Percentiles rank a stretch among this genome's conserved stretches.
Conservation (phyloP, 129 eudicot species). For the Kitagawia praeruptora region DNA sequence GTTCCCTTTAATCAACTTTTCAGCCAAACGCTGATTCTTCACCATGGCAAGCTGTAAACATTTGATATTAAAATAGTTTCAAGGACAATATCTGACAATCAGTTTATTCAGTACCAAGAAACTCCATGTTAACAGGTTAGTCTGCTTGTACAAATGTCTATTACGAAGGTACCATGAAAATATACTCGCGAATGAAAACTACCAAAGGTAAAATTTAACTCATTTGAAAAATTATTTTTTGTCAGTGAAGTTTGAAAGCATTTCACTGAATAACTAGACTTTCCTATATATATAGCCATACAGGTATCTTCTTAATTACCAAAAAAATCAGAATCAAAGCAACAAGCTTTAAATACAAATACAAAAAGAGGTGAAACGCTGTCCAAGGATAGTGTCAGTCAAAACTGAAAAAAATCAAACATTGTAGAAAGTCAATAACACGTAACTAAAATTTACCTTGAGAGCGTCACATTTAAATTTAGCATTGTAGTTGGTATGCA, state of each 20-base stretch:
- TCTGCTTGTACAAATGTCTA: neutral
- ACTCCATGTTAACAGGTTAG: neutral
- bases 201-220: neutral
- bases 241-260: neutral
- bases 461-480: slow-evolving; percentile 84
- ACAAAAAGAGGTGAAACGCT: neutral
- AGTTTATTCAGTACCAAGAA: neutral
- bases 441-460: slow-evolving; percentile 42
- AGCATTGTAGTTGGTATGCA: slow-evolving; percentile 90
- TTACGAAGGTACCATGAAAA: neutral
- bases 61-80: neutral
- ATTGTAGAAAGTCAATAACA: neutral
- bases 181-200: neutral
- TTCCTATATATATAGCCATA: neutral
- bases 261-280: neutral
- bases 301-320: neutral
- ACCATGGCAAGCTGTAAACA: slow-evolving; percentile 88
- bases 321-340: neutral
- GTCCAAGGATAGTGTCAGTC: neutral
- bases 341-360: neutral
- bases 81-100: neutral
- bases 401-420: neutral
- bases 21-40: slow-evolving; percentile 96
- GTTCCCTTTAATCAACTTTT: slow-evolving; percentile 80
- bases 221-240: neutral